These are phyloP conservation scores for Staphylotrichum tortipilum DNA, from an alignment of 495 filamentous ascomycete genomes.

Conservation along the genomic window DNA sequence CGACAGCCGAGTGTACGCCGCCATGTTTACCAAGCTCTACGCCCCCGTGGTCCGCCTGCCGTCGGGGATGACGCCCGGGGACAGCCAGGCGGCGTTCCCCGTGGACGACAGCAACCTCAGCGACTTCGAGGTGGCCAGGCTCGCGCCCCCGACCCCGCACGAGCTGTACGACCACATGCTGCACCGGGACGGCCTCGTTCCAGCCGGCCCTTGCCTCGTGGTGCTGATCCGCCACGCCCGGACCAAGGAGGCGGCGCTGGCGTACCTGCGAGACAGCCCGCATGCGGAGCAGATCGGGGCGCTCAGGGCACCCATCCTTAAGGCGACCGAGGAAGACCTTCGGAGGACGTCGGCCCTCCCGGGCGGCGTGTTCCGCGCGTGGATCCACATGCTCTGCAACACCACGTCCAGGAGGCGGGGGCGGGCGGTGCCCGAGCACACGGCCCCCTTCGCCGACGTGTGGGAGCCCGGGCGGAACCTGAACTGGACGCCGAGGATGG, in stretches of 20 bases:
- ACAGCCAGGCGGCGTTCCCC: conserved; percentile 29
- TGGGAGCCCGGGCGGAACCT: no score
- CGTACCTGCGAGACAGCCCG: conserved; percentile 32
- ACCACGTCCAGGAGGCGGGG: no score
- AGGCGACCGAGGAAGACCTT: not conserved
- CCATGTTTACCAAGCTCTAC: conserved; percentile 39
- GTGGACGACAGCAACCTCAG: conserved; percentile 33
- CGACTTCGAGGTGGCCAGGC: conserved; percentile 33
- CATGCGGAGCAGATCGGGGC: not conserved
- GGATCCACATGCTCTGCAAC: conserved; percentile 35
- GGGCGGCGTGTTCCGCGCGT: conserved; percentile 26
- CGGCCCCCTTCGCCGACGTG: no score
- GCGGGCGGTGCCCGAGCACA: no score
- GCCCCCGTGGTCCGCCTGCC: conserved; percentile 9
- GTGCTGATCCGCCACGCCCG: conserved; percentile 27
- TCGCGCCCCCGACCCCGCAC: conserved; percentile 28
- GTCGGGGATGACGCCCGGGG: conserved; percentile 29
- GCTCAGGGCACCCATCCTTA: conserved; percentile 4
- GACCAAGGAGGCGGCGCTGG: conserved; percentile 22
- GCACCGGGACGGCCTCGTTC: conserved; percentile 27
- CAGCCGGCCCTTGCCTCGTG: conserved; percentile 25
- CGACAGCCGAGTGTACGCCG: conserved; percentile 29
- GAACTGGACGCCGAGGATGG: not conserved
- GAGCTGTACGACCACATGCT: conserved; percentile 36
- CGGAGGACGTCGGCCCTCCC: conserved; percentile 7